Percentiles rank a stretch among this genome's conserved stretches.
phyloP scores from a whole-genome alignment of 176 grass and related monocot species.

The Panicum miliaceum region DNA sequence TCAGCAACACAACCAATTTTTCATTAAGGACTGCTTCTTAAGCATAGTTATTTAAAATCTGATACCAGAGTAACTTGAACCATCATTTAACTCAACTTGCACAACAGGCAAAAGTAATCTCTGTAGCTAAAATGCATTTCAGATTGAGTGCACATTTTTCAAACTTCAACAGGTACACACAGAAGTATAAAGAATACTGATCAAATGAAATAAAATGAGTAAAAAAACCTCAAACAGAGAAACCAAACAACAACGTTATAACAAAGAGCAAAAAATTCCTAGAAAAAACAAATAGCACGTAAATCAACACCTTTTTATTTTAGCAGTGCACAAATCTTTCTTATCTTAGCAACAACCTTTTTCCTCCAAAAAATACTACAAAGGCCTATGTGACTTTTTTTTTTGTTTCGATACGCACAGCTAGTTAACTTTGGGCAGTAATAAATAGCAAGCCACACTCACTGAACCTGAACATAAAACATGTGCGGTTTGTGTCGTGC shows the following conservation, averaged over 20 bases:
- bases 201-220: background rate
- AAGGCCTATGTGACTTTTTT: background rate
- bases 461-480: slow-evolving; percentile 28
- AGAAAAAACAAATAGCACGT: slow-evolving; percentile 3
- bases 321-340: slow-evolving; percentile 6
- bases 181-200: slow-evolving; percentile 12
- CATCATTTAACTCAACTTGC: slow-evolving; percentile 10
- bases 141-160: background rate
- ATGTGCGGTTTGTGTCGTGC: background rate
- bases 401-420: background rate
- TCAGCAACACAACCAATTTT: slow-evolving; percentile 23
- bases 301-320: background rate
- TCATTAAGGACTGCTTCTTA: slow-evolving; percentile 18
- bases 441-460: slow-evolving; percentile 24
- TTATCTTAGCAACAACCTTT: background rate
- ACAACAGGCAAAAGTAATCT: slow-evolving; percentile 7
- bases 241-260: background rate
- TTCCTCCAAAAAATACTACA: background rate
- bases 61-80: slow-evolving; percentile 17
- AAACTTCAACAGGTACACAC: background rate
- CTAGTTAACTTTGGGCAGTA: slow-evolving; percentile 8
- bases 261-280: slow-evolving; percentile 13
- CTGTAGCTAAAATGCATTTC: slow-evolving; percentile 5
- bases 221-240: background rate
- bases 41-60: slow-evolving; percentile 15